Percentiles rank a stretch among this genome's conserved stretches.
phyloP scores from a whole-genome alignment of 805 yeast genomes.

The Komagataella pseudopastoris region DNA sequence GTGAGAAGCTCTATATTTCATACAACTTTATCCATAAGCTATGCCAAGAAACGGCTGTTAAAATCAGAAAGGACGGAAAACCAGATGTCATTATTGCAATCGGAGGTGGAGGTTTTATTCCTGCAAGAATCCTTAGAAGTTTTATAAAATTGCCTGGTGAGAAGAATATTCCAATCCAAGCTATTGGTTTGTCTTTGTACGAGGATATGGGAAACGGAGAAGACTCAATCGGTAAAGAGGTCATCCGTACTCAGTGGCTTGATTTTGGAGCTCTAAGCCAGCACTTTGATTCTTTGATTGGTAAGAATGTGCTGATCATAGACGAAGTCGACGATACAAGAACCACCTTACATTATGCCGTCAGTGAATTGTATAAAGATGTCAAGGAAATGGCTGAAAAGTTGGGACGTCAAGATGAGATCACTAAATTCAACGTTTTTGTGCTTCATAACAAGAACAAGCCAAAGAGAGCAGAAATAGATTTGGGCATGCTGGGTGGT shows the following conservation, averaged over 20 bases:
- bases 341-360: constrained; percentile 78
- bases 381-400: constrained; percentile 45
- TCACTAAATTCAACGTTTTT: constrained; percentile 60
- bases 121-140: constrained; percentile 54
- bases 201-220: constrained; percentile 38
- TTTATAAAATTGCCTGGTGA: constrained; percentile 44
- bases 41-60: constrained; percentile 52
- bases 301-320: constrained; percentile 69
- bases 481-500: constrained; percentile 43
- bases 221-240: constrained; percentile 63
- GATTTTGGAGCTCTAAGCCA: constrained; percentile 62
- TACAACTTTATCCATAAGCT: constrained; percentile 76
- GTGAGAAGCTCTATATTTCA: constrained; percentile 44
- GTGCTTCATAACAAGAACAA: constrained; percentile 79
- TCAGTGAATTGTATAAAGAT: constrained; percentile 59
- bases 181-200: constrained; percentile 52
- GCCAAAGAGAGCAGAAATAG: constrained; percentile 66
- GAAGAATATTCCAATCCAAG: constrained; percentile 59
- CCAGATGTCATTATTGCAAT: constrained; percentile 53
- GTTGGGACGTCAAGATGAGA: constrained; percentile 43
- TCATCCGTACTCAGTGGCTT: constrained; percentile 81
- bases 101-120: constrained; percentile 67
- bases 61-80: constrained; percentile 25
- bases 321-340: constrained; percentile 91
- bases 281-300: constrained; percentile 66